Conservation (phyloP, 2,329 filamentous ascomycete species). For the Neofusicoccum laricinum region DNA sequence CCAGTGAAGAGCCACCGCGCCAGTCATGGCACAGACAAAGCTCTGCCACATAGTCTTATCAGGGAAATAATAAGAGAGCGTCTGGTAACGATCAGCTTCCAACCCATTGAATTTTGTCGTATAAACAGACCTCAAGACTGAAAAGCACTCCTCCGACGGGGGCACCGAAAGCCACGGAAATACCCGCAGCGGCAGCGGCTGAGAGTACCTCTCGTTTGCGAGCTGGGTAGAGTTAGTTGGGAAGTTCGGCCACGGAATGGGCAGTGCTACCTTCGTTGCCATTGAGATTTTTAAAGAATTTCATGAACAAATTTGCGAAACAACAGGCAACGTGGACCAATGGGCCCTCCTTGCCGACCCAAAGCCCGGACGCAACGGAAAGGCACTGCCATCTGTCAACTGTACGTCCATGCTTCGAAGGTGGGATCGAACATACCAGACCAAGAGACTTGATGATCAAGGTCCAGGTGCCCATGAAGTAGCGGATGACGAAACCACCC, state of each 20-base stretch:
- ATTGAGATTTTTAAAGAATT: slow-evolving; percentile 76
- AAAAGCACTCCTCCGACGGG: slow-evolving; percentile 94
- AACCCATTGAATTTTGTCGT: neutral
- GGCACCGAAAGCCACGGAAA: slow-evolving; percentile 90
- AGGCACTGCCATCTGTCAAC: slow-evolving; percentile 61
- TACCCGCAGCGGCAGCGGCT: slow-evolving; percentile 85
- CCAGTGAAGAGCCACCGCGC: slow-evolving; percentile 86
- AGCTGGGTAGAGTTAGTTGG: slow-evolving; percentile 50
- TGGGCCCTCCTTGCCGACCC: slow-evolving; percentile 94
- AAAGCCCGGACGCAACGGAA: slow-evolving; percentile 89
- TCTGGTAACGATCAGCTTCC: slow-evolving; percentile 47
- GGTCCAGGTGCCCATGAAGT: slow-evolving; percentile 86
- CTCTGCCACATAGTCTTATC: slow-evolving; percentile 99
- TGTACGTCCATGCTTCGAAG: slow-evolving; percentile 19
- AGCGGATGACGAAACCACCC: slow-evolving; percentile 86
- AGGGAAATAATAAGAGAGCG: slow-evolving; percentile 95
- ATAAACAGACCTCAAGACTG: slow-evolving; percentile 70
- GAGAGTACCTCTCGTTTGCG: slow-evolving; percentile 92
- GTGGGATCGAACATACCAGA: slow-evolving; percentile 50
- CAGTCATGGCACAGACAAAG: slow-evolving; percentile 99
- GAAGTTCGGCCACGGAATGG: neutral
- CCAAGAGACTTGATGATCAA: slow-evolving; percentile 86
- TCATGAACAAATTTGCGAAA: slow-evolving; percentile 91
- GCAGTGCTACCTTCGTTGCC: slow-evolving; percentile 70
- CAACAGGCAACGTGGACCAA: slow-evolving; percentile 96